Evolutionary conservation across 805 yeast genomes (phyloP), one percentile per base, ranked within the genome.

Genomic region (Metschnikowia lunata): DNA sequence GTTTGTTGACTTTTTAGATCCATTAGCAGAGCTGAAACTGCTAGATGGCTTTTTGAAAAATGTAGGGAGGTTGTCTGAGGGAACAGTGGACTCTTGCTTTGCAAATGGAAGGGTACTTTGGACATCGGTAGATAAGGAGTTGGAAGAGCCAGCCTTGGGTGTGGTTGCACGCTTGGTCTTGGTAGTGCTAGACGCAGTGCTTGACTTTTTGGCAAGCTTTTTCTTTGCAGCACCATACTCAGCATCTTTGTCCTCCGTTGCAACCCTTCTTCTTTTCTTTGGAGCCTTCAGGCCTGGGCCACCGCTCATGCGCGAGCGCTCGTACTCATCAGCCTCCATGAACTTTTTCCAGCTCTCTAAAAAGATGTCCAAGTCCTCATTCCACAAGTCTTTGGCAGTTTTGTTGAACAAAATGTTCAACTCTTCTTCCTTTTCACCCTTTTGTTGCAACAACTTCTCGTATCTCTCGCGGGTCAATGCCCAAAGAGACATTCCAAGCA

Each of bases 401-500:
- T 80, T 72, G 43, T 76, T 74, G 54, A 89, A 74, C 53, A 93
- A 71, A 0, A 58, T 61, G 36, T 79, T 83, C 55, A 91, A 74
- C 59, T 87, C 95, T 10, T 63, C 70, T 60, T 88, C 91, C 57
- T 82, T 84, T 26, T 71, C 83, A 45, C 80, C 87, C 48, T 80
- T 76, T 60, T 90, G 95, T 42, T 75, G 74, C 56, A 89, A 69
- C 52, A 93, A 70, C 53, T 78, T 82, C 57, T 88, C 90, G 60
- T 90, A 93, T 55, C 93, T 78, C 66, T 93, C 99, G 46, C 75
- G 76, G 0, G 99, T 91, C 59, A 93, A 78, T 32, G 97, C 85
- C 93, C 97, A 88, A 51, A 93, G 82, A 30, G 89, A 79, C 96
- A 93, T 86, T 42, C 93, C 95, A 42, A 93, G 72, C 50, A 93